Percentiles rank a stretch among this genome's conserved stretches.
These are phyloP conservation scores for Thraustochytrium sp. DNA, from an alignment of 352 stramenopile genomes.

Conservation along the genomic window DNA sequence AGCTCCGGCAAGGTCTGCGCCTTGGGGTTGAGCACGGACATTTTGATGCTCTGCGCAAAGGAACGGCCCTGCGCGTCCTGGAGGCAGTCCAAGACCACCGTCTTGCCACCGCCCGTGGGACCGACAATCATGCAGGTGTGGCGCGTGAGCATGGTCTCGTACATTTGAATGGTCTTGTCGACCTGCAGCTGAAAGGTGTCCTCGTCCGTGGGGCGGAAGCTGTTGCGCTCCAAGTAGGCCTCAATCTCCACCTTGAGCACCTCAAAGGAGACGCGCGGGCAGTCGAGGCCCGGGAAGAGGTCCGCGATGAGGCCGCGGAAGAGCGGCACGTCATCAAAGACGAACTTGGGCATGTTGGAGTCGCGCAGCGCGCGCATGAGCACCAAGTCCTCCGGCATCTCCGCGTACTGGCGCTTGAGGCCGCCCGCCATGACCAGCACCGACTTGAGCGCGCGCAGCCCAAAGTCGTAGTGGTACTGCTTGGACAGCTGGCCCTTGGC, in stretches of 20 bases:
- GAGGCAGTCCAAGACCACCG: conserved; percentile 78
- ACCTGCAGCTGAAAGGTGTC: conserved; percentile 73
- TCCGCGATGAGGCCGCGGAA: conserved; percentile 90
- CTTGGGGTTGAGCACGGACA: conserved; percentile 88
- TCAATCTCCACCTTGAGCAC: conserved; percentile 78
- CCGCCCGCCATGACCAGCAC: conserved; percentile 86
- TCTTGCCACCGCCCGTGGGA: conserved; percentile 83
- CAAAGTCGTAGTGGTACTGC: conserved; percentile 92
- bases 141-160: conserved; percentile 88
- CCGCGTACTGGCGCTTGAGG: conserved; percentile 82
- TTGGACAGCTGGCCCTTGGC: conserved; percentile 88
- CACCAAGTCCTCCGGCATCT: conserved; percentile 86
- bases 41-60: conserved; percentile 79
- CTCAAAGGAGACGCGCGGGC: conserved; percentile 81
- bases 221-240: conserved; percentile 66
- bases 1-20: conserved; percentile 83
- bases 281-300: conserved; percentile 86
- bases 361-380: conserved; percentile 88
- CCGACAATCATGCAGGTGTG: conserved; percentile 94
- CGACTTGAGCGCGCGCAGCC: conserved; percentile 83
- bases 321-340: conserved; percentile 88
- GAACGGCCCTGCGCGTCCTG: conserved; percentile 71
- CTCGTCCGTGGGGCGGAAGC: conserved; percentile 69
- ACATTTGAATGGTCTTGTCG: conserved; percentile 95
- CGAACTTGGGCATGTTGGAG: conserved; percentile 93